Evolutionary conservation across 331 rosid genomes (phyloP).

Genomic region (Rosa hybrid): DNA sequence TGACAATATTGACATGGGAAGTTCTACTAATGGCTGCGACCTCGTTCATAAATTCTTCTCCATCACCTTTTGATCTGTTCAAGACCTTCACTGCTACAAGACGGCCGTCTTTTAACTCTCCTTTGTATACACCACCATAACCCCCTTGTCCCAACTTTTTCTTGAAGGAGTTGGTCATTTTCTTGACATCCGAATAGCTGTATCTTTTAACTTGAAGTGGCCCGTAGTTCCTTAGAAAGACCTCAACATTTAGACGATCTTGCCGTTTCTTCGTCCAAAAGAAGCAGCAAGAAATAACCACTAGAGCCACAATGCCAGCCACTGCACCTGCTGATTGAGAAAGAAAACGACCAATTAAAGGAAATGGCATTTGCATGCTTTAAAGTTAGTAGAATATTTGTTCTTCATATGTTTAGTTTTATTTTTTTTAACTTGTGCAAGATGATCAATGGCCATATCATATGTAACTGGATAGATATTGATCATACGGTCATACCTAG

Average conservation of each 20-base stretch:
- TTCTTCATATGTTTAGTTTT: too few relatives aligned
- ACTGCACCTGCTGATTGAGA: background rate
- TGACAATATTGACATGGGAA: too few relatives aligned
- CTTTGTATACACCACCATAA: slow-evolving; percentile 17
- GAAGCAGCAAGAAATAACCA: background rate
- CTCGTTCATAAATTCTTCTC: too few relatives aligned
- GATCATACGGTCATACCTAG: slow-evolving; percentile 25
- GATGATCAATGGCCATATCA: background rate
- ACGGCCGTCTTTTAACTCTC: too few relatives aligned
- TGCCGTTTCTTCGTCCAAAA: background rate
- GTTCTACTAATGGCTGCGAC: too few relatives aligned
- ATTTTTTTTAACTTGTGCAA: too few relatives aligned
- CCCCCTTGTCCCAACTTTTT: slow-evolving; percentile 41
- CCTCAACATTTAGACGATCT: background rate
- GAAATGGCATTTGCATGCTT: too few relatives aligned
- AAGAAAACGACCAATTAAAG: background rate
- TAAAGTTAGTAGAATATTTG: too few relatives aligned
- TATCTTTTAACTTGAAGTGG: slow-evolving; percentile 21
- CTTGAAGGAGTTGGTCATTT: slow-evolving; percentile 23
- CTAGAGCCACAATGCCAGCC: background rate
- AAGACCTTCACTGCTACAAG: too few relatives aligned
- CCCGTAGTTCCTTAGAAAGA: slow-evolving; percentile 19
- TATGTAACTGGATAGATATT: background rate
- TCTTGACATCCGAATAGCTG: slow-evolving; percentile 11
- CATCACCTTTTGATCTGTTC: too few relatives aligned